Evolutionary conservation across 768 basidiomycete genomes (phyloP).

Genomic region (Suillus bovinus): DNA sequence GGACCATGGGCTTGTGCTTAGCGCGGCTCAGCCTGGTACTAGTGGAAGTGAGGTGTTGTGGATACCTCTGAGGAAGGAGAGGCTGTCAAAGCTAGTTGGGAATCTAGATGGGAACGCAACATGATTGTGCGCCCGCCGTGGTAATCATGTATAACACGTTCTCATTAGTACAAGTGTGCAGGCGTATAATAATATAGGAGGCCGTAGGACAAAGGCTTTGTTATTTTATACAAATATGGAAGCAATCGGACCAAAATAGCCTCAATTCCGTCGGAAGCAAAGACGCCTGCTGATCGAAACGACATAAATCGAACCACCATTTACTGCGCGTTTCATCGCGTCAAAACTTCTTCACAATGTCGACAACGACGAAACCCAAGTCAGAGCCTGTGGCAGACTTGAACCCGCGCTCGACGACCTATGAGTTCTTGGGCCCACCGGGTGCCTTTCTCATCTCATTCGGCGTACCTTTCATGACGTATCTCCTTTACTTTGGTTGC

Average conservation of each 20-base stretch:
- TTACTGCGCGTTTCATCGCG: neutral
- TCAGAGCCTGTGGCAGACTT: slow-evolving; percentile 29
- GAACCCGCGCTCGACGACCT: slow-evolving; percentile 70
- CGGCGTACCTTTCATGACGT: slow-evolving; percentile 68
- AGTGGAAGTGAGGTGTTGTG: slow-evolving; percentile 68
- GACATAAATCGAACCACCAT: neutral
- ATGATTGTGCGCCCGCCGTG: neutral
- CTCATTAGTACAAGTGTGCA: too few species aligned
- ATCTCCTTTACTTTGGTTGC: slow-evolving; percentile 77
- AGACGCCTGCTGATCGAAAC: neutral
- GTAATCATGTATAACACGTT: neutral
- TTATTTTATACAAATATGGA: neutral
- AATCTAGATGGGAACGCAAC: slow-evolving; percentile 20
- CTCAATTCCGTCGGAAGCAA: neutral
- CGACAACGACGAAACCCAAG: slow-evolving; percentile 15
- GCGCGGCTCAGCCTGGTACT: slow-evolving; percentile 41
- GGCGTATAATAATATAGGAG: too few species aligned
- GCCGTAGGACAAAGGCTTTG: neutral
- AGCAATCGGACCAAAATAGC: slow-evolving; percentile 5
- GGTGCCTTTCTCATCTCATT: slow-evolving; percentile 73
- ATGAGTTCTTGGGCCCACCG: slow-evolving; percentile 83
- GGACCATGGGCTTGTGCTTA: slow-evolving; percentile 85
- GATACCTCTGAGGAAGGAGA: slow-evolving; percentile 85
- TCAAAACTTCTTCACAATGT: slow-evolving; percentile 15
- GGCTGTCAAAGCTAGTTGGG: slow-evolving; percentile 51